Evolutionary conservation across 257 asterid genomes (phyloP).

Genomic region (Paulownia fortunei): DNA sequence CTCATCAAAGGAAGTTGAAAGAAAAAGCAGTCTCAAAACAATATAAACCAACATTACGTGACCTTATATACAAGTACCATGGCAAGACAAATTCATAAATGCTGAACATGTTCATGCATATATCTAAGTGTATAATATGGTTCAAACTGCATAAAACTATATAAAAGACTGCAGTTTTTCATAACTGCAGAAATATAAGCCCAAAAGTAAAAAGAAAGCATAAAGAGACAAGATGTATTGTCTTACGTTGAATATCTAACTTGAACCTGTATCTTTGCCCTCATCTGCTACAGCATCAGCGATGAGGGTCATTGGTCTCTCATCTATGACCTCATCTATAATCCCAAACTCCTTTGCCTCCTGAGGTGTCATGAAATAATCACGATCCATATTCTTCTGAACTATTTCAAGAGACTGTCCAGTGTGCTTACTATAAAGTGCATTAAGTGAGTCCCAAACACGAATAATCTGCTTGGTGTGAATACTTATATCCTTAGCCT

Average conservation of each 20-base stretch:
- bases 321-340: conserved; percentile 86
- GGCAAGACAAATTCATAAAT: conserved; percentile 1
- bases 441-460: conserved; percentile 81
- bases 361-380: conserved; percentile 89
- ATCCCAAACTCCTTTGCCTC: conserved; percentile 95
- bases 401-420: conserved; percentile 72
- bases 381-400: conserved; percentile 84
- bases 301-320: conserved; percentile 76
- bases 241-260: conserved; percentile 55
- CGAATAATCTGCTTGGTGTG: conserved; percentile 89
- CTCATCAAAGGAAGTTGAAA: not conserved
- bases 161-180: not conserved
- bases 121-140: not conserved
- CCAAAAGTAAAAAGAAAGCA: conserved; percentile 2
- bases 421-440: conserved; percentile 80
- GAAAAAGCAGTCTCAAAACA: not conserved
- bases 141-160: not conserved
- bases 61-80: not conserved
- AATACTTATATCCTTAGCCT: conserved; percentile 86
- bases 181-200: not conserved
- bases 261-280: conserved; percentile 61
- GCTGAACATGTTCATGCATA: conserved; percentile 15
- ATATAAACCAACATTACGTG: not conserved
- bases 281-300: conserved; percentile 71
- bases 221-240: not conserved